These are phyloP conservation scores for Colletotrichum graminicola DNA, from an alignment of 2,329 filamentous ascomycete genomes.

Conservation along the genomic window DNA sequence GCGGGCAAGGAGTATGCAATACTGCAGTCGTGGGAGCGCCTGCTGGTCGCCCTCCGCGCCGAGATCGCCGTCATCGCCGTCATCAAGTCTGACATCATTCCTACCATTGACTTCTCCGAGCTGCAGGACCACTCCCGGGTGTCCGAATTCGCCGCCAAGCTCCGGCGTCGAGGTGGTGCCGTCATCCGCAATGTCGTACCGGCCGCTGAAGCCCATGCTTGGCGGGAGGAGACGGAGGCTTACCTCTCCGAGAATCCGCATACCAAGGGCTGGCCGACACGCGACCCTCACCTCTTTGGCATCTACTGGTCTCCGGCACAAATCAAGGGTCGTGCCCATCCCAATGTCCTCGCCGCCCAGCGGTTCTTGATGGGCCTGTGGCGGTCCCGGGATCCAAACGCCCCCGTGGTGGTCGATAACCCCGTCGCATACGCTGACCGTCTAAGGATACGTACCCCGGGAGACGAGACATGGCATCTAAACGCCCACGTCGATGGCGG, in stretches of 20 bases:
- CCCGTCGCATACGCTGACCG: conserved; percentile 78
- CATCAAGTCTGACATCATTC: conserved; percentile 65
- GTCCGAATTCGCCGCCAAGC: conserved; percentile 59
- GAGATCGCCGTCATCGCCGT: conserved; percentile 66
- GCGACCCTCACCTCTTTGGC: conserved; percentile 51
- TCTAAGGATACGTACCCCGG: conserved; percentile 73
- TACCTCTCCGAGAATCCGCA: conserved; percentile 63
- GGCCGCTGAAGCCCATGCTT: conserved; percentile 65
- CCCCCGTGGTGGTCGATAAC: conserved; percentile 70
- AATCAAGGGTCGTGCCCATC: conserved; percentile 75
- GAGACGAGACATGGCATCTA: conserved; percentile 61
- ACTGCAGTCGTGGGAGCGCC: conserved; percentile 66
- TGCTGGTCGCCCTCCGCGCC: conserved; percentile 63
- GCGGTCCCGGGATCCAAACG: conserved; percentile 68
- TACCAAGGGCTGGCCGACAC: conserved; percentile 49
- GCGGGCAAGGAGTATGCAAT: conserved; percentile 67
- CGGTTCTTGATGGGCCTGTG: conserved; percentile 76
- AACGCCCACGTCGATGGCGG: conserved; percentile 79
- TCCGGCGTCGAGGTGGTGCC: conserved; percentile 60
- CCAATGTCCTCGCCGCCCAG: conserved; percentile 72
- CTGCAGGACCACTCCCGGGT: conserved; percentile 62
- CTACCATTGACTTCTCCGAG: conserved; percentile 66
- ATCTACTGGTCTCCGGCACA: conserved; percentile 76
- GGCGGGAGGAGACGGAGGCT: conserved; percentile 62
- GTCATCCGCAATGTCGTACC: conserved; percentile 75